These are phyloP conservation scores for Tuctoria greenei DNA, from an alignment of 176 grass and related monocot species.

Conservation along the genomic window DNA sequence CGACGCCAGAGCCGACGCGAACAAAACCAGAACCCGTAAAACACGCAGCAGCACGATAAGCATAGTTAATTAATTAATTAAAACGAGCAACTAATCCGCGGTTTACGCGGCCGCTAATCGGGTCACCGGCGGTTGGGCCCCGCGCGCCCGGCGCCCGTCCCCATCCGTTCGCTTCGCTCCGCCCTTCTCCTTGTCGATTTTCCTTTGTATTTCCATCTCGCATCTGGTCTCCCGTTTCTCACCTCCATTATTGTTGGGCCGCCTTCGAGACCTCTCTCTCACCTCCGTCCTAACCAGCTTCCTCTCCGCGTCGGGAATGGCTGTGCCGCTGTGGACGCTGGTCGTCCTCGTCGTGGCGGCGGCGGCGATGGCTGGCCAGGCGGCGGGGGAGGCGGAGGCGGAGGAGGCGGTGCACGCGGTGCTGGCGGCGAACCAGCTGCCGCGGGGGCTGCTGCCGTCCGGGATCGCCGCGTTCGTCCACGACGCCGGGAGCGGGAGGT, in stretches of 20 bases:
- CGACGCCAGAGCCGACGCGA: background rate
- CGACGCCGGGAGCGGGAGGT: constrained; percentile 43
- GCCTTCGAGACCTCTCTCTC: background rate
- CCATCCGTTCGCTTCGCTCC: background rate
- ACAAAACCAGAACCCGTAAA: background rate
- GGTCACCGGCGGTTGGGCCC: constrained; percentile 6
- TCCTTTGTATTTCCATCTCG: constrained; percentile 1
- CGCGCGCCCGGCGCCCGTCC: background rate
- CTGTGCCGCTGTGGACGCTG: background rate
- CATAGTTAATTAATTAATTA: constrained; percentile 4
- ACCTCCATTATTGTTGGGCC: constrained; percentile 40
- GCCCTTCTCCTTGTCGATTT: background rate
- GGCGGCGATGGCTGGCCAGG: background rate
- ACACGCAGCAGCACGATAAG: background rate
- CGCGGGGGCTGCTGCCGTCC: constrained; percentile 52
- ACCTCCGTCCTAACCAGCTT: background rate
- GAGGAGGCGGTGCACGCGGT: constrained; percentile 50
- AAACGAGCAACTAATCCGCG: background rate
- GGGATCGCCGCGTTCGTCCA: constrained; percentile 51
- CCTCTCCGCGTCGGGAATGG: constrained; percentile 25
- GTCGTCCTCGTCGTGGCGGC: background rate
- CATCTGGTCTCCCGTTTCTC: background rate
- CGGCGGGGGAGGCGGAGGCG: constrained; percentile 3
- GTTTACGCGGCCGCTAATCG: background rate
- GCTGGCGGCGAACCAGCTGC: constrained; percentile 45